phyloP scores from a whole-genome alignment of 768 basidiomycete species.

The Pisolithus sp. region DNA sequence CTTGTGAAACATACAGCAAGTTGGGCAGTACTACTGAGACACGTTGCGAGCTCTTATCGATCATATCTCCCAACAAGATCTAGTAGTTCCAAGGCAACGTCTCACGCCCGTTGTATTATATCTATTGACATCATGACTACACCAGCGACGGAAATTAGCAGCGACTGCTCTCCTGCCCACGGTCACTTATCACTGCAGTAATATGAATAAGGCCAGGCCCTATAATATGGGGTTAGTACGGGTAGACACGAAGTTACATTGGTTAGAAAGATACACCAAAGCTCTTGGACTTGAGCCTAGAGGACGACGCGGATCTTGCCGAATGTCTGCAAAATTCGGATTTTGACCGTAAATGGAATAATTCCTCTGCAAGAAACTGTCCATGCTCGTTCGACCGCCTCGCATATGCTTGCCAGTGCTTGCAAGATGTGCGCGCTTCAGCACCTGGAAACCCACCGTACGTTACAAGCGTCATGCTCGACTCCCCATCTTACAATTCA shows the following conservation, averaged over 20 bases:
- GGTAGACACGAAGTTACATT: too few relatives aligned
- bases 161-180: too few relatives aligned
- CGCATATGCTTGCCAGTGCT: conserved; percentile 13
- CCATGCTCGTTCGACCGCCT: conserved; percentile 27
- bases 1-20: too few relatives aligned
- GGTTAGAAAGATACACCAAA: too few relatives aligned
- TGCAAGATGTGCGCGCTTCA: conserved; percentile 18
- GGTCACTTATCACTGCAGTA: too few relatives aligned
- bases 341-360: too few relatives aligned
- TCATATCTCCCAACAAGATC: background rate
- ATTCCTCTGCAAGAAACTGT: too few relatives aligned
- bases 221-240: too few relatives aligned
- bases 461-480: background rate
- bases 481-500: conserved; percentile 1
- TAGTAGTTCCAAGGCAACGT: background rate
- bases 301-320: background rate
- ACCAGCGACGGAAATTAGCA: too few relatives aligned
- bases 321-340: background rate
- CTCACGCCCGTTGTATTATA: background rate
- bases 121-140: background rate
- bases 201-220: too few relatives aligned
- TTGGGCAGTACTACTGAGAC: background rate
- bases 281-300: too few relatives aligned
- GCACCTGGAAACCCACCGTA: conserved; percentile 10
- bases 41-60: too few relatives aligned